Percentiles rank a stretch among this genome's conserved stretches.
These are phyloP conservation scores for Penicillium ochrochloron DNA, from an alignment of 495 filamentous ascomycete species.

Conservation along the genomic window DNA sequence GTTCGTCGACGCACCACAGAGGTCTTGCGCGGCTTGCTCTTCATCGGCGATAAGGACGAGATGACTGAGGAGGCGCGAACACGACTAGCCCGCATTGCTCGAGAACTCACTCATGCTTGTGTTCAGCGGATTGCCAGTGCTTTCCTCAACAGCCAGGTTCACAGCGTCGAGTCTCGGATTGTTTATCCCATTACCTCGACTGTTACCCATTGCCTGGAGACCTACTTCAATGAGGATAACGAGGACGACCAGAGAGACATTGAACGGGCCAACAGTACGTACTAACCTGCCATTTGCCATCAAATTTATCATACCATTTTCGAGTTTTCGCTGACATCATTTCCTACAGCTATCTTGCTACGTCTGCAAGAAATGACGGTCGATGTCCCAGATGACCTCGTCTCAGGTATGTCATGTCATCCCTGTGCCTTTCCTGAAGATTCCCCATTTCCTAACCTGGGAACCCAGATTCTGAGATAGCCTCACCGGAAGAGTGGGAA, in stretches of 20 bases:
- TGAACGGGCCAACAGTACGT: slow-evolving; percentile 43
- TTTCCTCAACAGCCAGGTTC: slow-evolving; percentile 32
- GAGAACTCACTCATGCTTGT: slow-evolving; percentile 41
- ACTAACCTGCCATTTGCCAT: not conserved
- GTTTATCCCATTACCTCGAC: slow-evolving; percentile 45
- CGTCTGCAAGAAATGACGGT: slow-evolving; percentile 42
- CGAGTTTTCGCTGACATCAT: slow-evolving; percentile 7
- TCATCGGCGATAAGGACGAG: slow-evolving; percentile 34
- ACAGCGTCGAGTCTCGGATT: slow-evolving; percentile 40
- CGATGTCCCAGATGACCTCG: slow-evolving; percentile 45
- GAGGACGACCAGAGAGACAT: slow-evolving; percentile 47
- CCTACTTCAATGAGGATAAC: slow-evolving; percentile 42
- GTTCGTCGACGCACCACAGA: slow-evolving; percentile 59
- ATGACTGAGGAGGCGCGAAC: slow-evolving; percentile 32
- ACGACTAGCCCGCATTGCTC: slow-evolving; percentile 35
- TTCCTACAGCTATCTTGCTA: slow-evolving; percentile 32
- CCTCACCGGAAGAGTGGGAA: slow-evolving; percentile 52
- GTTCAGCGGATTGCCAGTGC: slow-evolving; percentile 38
- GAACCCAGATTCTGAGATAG: slow-evolving; percentile 46
- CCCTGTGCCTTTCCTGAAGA: slow-evolving; percentile 8
- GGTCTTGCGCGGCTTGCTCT: slow-evolving; percentile 62
- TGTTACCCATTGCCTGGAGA: slow-evolving; percentile 46
- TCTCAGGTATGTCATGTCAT: slow-evolving; percentile 45
- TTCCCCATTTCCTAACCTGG: slow-evolving; percentile 28
- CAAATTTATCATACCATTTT: not conserved